Conservation (phyloP, 176 grass and related monocot genomes). For the Thalia dealbata region DNA sequence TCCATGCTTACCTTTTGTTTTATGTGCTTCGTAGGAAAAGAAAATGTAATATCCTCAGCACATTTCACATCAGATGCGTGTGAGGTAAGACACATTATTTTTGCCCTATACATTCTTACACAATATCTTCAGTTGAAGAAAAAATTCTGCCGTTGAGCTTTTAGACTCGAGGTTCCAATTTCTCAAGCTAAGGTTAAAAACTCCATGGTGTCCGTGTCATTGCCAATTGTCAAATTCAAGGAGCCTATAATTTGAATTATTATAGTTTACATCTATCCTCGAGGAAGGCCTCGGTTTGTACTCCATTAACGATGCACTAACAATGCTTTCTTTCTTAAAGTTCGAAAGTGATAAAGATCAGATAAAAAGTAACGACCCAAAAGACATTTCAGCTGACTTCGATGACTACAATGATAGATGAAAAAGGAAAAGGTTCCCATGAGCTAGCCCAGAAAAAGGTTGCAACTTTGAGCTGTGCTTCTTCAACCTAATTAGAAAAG, state of each 20-base stretch:
- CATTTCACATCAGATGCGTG: no score
- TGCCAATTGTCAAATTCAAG: background rate
- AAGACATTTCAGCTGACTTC: background rate
- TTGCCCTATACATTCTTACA: no score
- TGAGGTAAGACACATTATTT: no score
- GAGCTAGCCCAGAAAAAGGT: background rate
- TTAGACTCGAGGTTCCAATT: no score
- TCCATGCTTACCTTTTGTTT: no score
- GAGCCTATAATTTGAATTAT: background rate
- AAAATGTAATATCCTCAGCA: no score
- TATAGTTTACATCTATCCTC: background rate
- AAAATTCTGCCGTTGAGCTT: no score
- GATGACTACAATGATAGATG: background rate
- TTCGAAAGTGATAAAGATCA: background rate
- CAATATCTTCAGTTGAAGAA: no score
- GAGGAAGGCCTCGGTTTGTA: background rate
- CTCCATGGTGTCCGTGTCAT: background rate
- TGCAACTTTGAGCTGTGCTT: background rate
- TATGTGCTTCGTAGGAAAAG: no score
- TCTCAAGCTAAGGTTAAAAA: no score
- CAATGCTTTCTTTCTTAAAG: background rate
- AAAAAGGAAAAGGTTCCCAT: background rate
- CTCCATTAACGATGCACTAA: background rate
- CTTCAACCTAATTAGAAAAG: background rate
- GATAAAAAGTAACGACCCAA: background rate